A percentile compares a stretch with the other conserved stretches of the same genome.
Conservation (phyloP, 1,284 basidiomycete genomes). For the Apiotrichum porosum region DNA sequence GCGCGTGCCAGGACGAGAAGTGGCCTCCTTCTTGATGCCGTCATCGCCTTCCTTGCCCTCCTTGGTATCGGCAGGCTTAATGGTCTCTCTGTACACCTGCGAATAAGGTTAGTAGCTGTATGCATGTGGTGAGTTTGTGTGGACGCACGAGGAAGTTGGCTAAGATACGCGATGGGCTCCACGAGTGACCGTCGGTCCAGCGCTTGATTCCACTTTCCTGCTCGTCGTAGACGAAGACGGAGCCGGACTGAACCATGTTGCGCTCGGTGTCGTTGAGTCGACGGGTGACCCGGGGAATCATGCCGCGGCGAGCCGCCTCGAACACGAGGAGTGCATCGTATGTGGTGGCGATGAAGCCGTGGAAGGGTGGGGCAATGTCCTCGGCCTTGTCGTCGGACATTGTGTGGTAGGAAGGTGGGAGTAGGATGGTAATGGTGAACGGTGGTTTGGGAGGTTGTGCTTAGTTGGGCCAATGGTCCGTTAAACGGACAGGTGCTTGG, state of each 20-base stretch:
- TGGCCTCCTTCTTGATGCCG: conserved; percentile 9
- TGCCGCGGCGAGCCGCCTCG: conserved; percentile 81
- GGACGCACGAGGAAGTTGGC: conserved; percentile 75
- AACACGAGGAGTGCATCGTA: conserved; percentile 93
- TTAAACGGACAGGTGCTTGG: no score
- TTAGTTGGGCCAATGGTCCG: neutral
- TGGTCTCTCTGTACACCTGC: conserved; percentile 80
- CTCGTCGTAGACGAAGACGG: conserved; percentile 97
- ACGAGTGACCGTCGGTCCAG: conserved; percentile 96
- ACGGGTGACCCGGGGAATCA: conserved; percentile 89
- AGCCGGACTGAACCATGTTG: conserved; percentile 86
- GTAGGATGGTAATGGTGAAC: conserved; percentile 3
- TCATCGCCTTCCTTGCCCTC: conserved; percentile 13
- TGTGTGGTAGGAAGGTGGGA: neutral
- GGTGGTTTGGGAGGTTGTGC: neutral
- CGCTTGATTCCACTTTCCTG: conserved; percentile 95
- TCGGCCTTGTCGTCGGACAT: conserved; percentile 21
- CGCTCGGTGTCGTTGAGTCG: conserved; percentile 88
- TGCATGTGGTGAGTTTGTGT: no score
- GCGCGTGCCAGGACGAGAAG: conserved; percentile 6
- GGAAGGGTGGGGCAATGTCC: conserved; percentile 63
- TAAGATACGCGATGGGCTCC: conserved; percentile 63
- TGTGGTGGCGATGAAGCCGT: conserved; percentile 89
- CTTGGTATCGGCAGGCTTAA: conserved; percentile 55
- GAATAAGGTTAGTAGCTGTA: neutral